These are phyloP conservation scores for Phaeosphaeria sp. DNA, from an alignment of 2,329 filamentous ascomycete species.

Conservation along the genomic window DNA sequence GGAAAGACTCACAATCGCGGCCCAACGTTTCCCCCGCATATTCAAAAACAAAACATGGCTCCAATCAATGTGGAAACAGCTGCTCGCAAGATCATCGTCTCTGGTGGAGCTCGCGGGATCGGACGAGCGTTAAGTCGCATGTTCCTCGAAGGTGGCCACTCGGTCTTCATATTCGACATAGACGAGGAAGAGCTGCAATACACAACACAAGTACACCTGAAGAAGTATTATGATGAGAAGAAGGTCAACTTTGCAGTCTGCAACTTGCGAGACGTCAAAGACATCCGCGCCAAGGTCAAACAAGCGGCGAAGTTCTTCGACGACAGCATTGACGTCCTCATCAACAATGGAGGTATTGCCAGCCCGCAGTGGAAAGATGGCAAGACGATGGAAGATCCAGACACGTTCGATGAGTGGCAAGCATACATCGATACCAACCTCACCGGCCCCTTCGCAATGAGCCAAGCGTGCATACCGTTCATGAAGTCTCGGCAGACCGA, in stretches of 20 bases:
- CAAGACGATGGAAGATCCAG: conserved; percentile 55
- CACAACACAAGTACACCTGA: conserved; percentile 50
- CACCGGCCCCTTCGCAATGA: conserved; percentile 55
- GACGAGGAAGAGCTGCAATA: conserved; percentile 46
- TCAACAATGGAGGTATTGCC: conserved; percentile 49
- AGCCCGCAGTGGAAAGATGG: conserved; percentile 52
- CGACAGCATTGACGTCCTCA: conserved; percentile 49
- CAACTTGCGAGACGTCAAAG: conserved; percentile 53
- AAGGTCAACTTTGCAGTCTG: conserved; percentile 49
- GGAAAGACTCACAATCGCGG: not conserved
- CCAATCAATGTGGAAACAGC: conserved; percentile 12
- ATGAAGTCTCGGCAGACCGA: conserved; percentile 50
- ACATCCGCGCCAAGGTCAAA: conserved; percentile 51
- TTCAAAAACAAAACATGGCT: conserved; percentile 11
- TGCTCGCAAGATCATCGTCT: conserved; percentile 48
- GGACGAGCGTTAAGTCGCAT: conserved; percentile 56
- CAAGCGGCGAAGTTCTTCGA: conserved; percentile 53
- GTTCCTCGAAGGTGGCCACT: conserved; percentile 53
- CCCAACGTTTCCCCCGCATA: not conserved
- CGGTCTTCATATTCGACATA: conserved; percentile 57
- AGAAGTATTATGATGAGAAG: conserved; percentile 43
- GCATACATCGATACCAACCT: conserved; percentile 58
- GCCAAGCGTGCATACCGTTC: conserved; percentile 56
- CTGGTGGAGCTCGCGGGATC: conserved; percentile 57
- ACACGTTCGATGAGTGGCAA: conserved; percentile 54